Base-by-base conservation (phyloP, 2,329 filamentous ascomycete genomes). In the Paraphoma sp. region DNA sequence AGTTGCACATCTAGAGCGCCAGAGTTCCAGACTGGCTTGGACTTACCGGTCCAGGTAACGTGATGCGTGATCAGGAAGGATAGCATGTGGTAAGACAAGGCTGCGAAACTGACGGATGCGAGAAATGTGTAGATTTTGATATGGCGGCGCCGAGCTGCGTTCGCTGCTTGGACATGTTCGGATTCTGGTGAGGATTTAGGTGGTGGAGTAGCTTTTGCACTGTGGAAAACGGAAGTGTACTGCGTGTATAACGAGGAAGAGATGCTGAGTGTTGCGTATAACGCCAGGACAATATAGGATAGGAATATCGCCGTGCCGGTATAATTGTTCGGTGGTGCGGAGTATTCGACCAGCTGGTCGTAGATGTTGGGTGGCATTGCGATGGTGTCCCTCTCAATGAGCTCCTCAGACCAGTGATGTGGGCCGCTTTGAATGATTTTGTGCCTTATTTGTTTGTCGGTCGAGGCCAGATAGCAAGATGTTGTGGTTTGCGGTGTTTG, bases 71-170 rank as follows among this genome's bases (percentile, higher is more conserved):
- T 55, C 3, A 75, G 59, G 46, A 75, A 75, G 36, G 59, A 63
- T 14, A 71, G 64, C 72, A 76, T 75, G 46, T 74, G 60, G 44
- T 67, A 73, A 0, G 69, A 71, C 1, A 74, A 51, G 1, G 62
- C 63, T 3, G 61, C 59, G 51, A 76, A 75, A 50, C 65, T 71
- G 29, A 72, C 48, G 1, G 64, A 60, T 2, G 70, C 67, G 6
- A 74, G 57, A 28, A 64, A 57, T 5, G 64, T 55, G 50, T 74
- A 72, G 41, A 70, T 66, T 12, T 67, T 68, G 46, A 73, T 59
- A 17, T 72, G 69, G 10, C 63, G 59, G 14, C 53, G 56, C 16
- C 65, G 64, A 23, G 62, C 69, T 33, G 51, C 41, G 18, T 60
- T 58, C 5, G 65, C 53, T 14, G 58, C 53, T 50, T 50, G 36